Base-by-base conservation (phyloP, 441 rosid species). In the Brassica balearica region DNA sequence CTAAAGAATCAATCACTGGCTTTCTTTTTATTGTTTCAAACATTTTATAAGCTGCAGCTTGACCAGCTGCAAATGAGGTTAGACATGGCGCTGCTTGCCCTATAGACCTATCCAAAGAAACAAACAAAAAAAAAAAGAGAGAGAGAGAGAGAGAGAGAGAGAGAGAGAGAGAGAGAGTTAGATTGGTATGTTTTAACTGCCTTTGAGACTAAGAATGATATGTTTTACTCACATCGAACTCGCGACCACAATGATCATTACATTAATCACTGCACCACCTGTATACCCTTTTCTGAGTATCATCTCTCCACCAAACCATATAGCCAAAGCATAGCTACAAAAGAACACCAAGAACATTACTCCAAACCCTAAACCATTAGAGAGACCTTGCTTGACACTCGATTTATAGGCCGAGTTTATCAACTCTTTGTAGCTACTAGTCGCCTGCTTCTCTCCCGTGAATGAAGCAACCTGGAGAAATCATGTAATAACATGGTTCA, bases 281-380 rank as follows among this genome's bases (percentile, higher is more conserved):
- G 82, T 83, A 55, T 86, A 86, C 2, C 88, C 88, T 76, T 83
- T 86, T 55, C 86, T 86, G 2, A 83, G 17, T 32, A 86, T 83
- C 91, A 86, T 78, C 75, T 83, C 85, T 22, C 77, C 82, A 10
- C 91, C 88, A 59, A 78, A 84, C 91, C 93, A 86, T 7, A 86
- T 62, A 32, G 91, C 80, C 10, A 86, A 81, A 38, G 84, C 86
- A 56, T 87, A 86, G 59, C 86, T 86, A 32, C 88, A 29, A 59
- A 84, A 84, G 8, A 84, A 38, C 8, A 83, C 66, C 7, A 77
- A 69, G 77, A 75, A 70, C 66, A 74, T 68, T 4, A 64, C 20
- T 23, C 93, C 90, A 0, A 83, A 61, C 9, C 84, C 88, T 25
- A 87, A 56, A 56, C 93, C 91, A 3, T 83, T 36, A 0, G 81